Conservation (phyloP, 2,329 filamentous ascomycete genomes). For the Alternaria consortialis region DNA sequence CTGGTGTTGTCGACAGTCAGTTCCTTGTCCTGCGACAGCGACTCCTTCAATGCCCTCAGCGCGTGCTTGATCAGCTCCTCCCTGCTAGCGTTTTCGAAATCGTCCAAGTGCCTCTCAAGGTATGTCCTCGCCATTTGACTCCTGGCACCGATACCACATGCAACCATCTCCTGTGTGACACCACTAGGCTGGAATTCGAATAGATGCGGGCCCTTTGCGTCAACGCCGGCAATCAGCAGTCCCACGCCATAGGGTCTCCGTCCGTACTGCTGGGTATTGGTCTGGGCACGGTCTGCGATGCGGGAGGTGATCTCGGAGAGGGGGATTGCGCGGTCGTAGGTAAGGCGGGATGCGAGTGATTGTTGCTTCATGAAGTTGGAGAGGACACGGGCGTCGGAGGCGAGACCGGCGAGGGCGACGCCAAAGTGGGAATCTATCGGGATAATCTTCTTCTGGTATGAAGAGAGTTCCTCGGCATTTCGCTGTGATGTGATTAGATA, state of each 20-base stretch:
- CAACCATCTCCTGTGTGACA: slow-evolving; percentile 96
- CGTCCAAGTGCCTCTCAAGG: slow-evolving; percentile 87
- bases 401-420: slow-evolving; percentile 93
- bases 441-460: slow-evolving; percentile 99
- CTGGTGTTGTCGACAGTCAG: slow-evolving; percentile 97
- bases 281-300: slow-evolving; percentile 96
- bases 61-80: slow-evolving; percentile 94
- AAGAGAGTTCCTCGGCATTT: slow-evolving; percentile 98
- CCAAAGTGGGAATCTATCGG: slow-evolving; percentile 94
- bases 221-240: slow-evolving; percentile 89
- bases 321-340: slow-evolving; percentile 92
- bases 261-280: slow-evolving; percentile 97
- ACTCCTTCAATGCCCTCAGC: slow-evolving; percentile 91
- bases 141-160: slow-evolving; percentile 93
- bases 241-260: slow-evolving; percentile 96
- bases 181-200: slow-evolving; percentile 98
- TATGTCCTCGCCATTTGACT: slow-evolving; percentile 99
- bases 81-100: slow-evolving; percentile 77
- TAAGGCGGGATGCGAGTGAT: slow-evolving; percentile 92
- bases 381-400: slow-evolving; percentile 96
- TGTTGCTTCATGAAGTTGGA: slow-evolving; percentile 99
- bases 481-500: slow-evolving; percentile 65
- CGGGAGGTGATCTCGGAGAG: slow-evolving; percentile 87
- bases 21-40: slow-evolving; percentile 95
- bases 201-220: slow-evolving; percentile 91